phyloP scores from a whole-genome alignment of 768 basidiomycete species.

The Cystofilobasidium macerans region DNA sequence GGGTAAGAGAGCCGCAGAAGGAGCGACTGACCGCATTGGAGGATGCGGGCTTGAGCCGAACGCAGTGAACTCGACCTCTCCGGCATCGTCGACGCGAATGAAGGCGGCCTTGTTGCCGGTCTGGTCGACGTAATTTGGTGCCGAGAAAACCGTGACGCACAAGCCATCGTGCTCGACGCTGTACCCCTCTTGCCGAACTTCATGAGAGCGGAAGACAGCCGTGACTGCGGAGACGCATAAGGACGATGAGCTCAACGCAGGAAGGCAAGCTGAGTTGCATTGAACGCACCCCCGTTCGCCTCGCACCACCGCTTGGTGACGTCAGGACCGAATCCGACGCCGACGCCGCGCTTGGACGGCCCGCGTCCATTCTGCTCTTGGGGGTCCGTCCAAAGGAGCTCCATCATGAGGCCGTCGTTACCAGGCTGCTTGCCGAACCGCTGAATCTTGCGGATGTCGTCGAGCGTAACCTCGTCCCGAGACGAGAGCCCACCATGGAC shows the following conservation, averaged over 20 bases:
- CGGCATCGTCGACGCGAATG: constrained; percentile 41
- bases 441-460: constrained; percentile 78
- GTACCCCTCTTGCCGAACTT: constrained; percentile 94
- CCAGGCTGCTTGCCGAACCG: constrained; percentile 85
- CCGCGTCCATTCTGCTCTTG: constrained; percentile 79
- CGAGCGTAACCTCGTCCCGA: constrained; percentile 85
- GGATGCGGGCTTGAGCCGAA: constrained; percentile 84
- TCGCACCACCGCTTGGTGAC: constrained; percentile 83
- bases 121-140: constrained; percentile 49
- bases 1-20: background rate
- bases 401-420: constrained; percentile 74
- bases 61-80: constrained; percentile 54
- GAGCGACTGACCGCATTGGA: constrained; percentile 42
- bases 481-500: constrained; percentile 96
- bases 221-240: constrained; percentile 44
- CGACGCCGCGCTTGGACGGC: constrained; percentile 94
- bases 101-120: constrained; percentile 31
- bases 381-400: constrained; percentile 95
- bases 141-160: constrained; percentile 79
- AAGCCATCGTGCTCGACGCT: constrained; percentile 73
- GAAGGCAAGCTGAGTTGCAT: background rate
- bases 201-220: constrained; percentile 86
- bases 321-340: constrained; percentile 79
- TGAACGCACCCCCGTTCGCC: constrained; percentile 48
- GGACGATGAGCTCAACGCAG: background rate